These are phyloP conservation scores for Dryadomyces quercus-mongolicae DNA, from an alignment of 2,329 filamentous ascomycete species.

Conservation along the genomic window DNA sequence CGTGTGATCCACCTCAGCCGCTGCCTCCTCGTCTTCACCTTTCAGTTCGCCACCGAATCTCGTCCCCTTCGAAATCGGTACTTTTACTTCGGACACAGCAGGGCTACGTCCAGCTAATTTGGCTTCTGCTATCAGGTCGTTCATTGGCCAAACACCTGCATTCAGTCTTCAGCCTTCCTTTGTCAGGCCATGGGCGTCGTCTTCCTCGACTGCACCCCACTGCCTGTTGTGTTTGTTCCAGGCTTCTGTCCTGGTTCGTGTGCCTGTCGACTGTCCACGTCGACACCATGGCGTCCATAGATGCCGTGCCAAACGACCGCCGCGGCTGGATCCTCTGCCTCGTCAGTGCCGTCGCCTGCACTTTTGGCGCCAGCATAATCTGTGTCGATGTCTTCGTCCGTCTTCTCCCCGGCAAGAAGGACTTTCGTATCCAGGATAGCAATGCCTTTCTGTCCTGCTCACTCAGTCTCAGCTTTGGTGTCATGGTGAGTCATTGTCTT, in stretches of 20 bases:
- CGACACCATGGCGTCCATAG: constrained; percentile 1
- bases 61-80: too few species aligned
- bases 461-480: constrained; percentile 84
- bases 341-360: constrained; percentile 61
- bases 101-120: not conserved
- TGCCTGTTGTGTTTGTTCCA: not conserved
- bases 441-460: constrained; percentile 79
- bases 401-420: constrained; percentile 56
- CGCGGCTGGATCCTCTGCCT: constrained; percentile 89
- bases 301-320: constrained; percentile 59
- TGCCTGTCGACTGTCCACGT: not conserved
- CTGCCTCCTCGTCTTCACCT: too few species aligned
- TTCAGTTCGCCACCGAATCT: not conserved
- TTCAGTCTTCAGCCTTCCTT: too few species aligned
- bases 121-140: not conserved
- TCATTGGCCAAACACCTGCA: too few species aligned
- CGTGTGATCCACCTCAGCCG: too few species aligned
- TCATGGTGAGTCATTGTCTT: constrained; percentile 60
- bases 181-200: not conserved
- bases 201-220: too few species aligned
- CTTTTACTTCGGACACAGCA: too few species aligned
- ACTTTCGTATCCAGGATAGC: constrained; percentile 83
- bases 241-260: not conserved
- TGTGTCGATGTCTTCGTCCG: constrained; percentile 73
- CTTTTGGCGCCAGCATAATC: constrained; percentile 71